A percentile compares a stretch with the other conserved stretches of the same genome.
Evolutionary conservation across 2,329 filamentous ascomycete genomes (phyloP).

Genomic region (Phialocephala sp.): DNA sequence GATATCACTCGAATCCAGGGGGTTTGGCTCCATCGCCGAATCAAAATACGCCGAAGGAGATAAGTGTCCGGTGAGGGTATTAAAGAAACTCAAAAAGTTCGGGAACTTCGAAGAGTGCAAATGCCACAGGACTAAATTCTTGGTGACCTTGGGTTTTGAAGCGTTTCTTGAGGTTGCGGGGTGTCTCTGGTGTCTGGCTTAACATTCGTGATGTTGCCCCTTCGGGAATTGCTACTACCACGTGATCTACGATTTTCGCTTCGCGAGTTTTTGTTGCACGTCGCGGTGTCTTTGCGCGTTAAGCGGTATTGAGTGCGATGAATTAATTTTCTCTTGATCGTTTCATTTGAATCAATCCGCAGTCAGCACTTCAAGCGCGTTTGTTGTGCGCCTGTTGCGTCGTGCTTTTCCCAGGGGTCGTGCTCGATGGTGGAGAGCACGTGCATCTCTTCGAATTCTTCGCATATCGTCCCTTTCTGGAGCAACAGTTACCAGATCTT

Average conservation of each 20-base stretch:
- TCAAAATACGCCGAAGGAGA: slow-evolving; percentile 2
- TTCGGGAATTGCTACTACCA: background rate
- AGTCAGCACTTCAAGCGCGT: too few relatives aligned
- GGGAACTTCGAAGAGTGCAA: background rate
- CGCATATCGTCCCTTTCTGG: background rate
- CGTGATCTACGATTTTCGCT: background rate
- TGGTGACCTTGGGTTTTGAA: too few relatives aligned
- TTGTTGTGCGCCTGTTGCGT: background rate
- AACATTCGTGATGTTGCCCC: slow-evolving; percentile 1
- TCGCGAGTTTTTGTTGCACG: background rate
- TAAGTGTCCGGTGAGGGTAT: background rate
- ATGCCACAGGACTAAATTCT: background rate
- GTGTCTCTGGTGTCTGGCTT: background rate
- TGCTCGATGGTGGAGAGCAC: background rate
- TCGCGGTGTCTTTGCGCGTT: background rate
- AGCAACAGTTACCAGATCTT: background rate
- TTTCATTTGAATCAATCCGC: too few relatives aligned
- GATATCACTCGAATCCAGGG: background rate
- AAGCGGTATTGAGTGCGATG: too few relatives aligned
- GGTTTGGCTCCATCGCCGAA: background rate
- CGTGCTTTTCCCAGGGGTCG: background rate
- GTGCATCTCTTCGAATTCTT: background rate
- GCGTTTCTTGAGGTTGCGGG: background rate
- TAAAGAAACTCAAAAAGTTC: background rate
- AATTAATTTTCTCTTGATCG: too few relatives aligned